Percentiles rank a stretch among this genome's conserved stretches.
These are phyloP conservation scores for Penicillium vulpinum DNA, from an alignment of 2,329 filamentous ascomycete species.

Conservation along the genomic window DNA sequence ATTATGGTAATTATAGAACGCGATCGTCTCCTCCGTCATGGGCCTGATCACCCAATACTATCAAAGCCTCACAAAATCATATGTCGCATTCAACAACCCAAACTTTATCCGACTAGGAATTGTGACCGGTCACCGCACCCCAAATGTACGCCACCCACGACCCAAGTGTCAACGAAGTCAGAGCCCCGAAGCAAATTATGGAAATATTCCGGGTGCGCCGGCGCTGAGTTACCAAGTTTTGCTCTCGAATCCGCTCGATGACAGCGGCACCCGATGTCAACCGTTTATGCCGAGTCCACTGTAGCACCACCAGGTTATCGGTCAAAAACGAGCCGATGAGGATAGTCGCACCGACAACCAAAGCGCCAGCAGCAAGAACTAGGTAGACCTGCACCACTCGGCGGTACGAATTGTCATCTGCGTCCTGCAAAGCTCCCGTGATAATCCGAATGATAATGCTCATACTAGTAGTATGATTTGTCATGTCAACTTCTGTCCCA, in stretches of 20 bases:
- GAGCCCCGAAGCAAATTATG: constrained; percentile 44
- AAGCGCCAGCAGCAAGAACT: constrained; percentile 52
- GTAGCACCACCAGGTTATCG: constrained; percentile 52
- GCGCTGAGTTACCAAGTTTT: constrained; percentile 41
- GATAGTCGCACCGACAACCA: constrained; percentile 48
- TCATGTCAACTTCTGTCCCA: background rate
- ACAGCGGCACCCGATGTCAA: constrained; percentile 46
- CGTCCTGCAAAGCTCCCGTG: constrained; percentile 60
- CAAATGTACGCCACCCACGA: constrained; percentile 58
- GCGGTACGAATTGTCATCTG: constrained; percentile 57
- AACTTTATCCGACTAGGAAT: constrained; percentile 24
- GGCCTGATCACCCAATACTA: background rate
- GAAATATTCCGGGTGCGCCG: constrained; percentile 46
- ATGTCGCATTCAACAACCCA: background rate
- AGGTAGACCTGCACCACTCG: constrained; percentile 59
- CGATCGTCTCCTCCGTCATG: background rate
- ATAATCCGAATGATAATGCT: constrained; percentile 61
- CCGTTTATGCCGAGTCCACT: constrained; percentile 60
- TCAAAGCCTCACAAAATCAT: background rate
- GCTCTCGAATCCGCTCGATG: constrained; percentile 46
- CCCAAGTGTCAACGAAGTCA: constrained; percentile 53
- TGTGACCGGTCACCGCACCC: constrained; percentile 58
- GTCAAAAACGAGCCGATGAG: constrained; percentile 41
- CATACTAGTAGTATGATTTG: constrained; percentile 48
- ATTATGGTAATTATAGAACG: no score